phyloP scores from a whole-genome alignment of 345 rosid genomes.

The Rhizophora mangle region DNA sequence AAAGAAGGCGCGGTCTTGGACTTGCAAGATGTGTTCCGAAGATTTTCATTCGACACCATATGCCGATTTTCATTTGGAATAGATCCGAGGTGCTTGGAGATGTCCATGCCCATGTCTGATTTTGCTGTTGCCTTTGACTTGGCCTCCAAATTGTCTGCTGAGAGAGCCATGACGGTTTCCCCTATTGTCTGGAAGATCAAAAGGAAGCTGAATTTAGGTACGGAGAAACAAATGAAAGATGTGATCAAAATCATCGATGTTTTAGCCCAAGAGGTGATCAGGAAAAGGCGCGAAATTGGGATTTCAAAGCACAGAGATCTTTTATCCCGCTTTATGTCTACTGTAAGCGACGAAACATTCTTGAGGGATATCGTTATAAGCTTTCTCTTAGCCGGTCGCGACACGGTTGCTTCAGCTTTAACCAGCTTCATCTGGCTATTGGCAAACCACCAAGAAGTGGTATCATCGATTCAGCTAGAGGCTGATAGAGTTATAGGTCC shows the following conservation, averaged over 20 bases:
- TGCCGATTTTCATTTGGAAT: constrained; percentile 62
- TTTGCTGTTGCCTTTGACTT: constrained; percentile 57
- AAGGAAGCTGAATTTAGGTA: constrained; percentile 56
- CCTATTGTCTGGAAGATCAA: constrained; percentile 60
- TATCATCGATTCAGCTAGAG: constrained; percentile 28
- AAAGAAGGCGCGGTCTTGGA: constrained; percentile 23
- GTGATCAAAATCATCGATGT: constrained; percentile 40
- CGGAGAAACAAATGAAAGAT: constrained; percentile 52
- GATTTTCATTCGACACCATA: constrained; percentile 64
- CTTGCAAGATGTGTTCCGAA: constrained; percentile 56
- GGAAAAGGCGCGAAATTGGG: constrained; percentile 39
- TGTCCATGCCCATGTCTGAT: constrained; percentile 48
- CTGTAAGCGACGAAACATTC: constrained; percentile 38
- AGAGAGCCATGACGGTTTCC: constrained; percentile 52
- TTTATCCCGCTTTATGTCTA: constrained; percentile 60
- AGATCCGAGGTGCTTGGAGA: constrained; percentile 60
- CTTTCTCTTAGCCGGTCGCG: constrained; percentile 61
- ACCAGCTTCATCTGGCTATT: constrained; percentile 50
- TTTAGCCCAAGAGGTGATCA: constrained; percentile 52
- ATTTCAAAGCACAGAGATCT: constrained; percentile 46
- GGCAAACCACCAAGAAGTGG: constrained; percentile 37
- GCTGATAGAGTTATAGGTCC: constrained; percentile 36
- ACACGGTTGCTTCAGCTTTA: constrained; percentile 54
- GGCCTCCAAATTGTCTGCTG: constrained; percentile 59
- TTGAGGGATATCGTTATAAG: constrained; percentile 66